Evolutionary conservation across 352 stramenopile species (phyloP).

Genomic region (Phytophthora citrophthora): DNA sequence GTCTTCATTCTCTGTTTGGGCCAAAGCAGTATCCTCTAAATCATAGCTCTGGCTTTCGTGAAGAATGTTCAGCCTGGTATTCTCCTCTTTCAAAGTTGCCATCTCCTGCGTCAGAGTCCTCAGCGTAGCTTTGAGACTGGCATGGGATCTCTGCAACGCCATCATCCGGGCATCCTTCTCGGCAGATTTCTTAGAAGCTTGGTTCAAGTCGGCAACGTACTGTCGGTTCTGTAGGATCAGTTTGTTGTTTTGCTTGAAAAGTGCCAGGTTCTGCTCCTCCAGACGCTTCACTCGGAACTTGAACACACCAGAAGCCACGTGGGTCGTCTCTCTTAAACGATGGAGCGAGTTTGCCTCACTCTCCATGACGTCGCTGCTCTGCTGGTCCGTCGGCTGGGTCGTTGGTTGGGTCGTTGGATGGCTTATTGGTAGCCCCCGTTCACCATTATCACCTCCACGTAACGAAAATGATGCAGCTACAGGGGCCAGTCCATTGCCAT

Average conservation of each 20-base stretch:
- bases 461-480: too few species aligned
- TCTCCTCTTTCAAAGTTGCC: not conserved
- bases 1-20: too few species aligned
- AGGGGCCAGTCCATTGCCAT: too few species aligned
- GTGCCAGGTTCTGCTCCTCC: constrained; percentile 2
- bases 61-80: not conserved
- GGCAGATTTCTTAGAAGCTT: not conserved
- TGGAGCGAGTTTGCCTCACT: not conserved
- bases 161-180: not conserved
- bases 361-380: not conserved
- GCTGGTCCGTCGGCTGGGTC: too few species aligned
- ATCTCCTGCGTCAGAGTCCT: not conserved
- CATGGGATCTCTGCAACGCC: not conserved
- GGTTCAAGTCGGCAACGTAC: constrained; percentile 2
- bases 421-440: too few species aligned
- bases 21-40: too few species aligned
- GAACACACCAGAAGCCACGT: not conserved
- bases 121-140: not conserved
- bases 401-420: too few species aligned
- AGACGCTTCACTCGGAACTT: constrained; percentile 1
- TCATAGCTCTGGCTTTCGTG: not conserved
- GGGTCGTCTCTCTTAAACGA: not conserved
- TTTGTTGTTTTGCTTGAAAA: not conserved
- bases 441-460: too few species aligned
- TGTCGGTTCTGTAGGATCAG: constrained; percentile 1